Evolutionary conservation across 139 green algal species (phyloP).

Genomic region (Zygnema cylindricum): DNA sequence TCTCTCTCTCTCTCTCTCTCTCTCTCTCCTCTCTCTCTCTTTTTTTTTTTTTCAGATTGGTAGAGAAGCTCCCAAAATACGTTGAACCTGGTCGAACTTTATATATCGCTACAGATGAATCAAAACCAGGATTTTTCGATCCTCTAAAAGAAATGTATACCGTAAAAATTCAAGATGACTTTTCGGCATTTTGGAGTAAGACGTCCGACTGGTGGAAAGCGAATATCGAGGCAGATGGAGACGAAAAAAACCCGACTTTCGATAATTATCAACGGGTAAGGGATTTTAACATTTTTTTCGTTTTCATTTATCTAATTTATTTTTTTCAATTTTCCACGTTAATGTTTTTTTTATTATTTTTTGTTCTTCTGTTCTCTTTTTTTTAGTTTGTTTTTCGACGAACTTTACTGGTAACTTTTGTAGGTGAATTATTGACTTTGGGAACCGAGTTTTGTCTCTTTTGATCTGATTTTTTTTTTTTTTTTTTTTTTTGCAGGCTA

Average conservation of each 20-base stretch:
- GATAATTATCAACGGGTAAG: background rate
- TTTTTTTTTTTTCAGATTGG: background rate
- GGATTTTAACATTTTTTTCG: no score
- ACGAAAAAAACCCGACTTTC: background rate
- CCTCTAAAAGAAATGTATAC: background rate
- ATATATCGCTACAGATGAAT: background rate
- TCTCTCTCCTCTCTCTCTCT: background rate
- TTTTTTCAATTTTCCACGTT: no score
- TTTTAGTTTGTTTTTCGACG: no score
- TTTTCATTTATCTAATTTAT: no score
- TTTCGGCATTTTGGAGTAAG: background rate
- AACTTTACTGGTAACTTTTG: no score
- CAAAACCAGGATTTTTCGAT: background rate
- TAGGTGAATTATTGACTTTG: no score
- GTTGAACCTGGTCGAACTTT: background rate
- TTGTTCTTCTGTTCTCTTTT: no score
- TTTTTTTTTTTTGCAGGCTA: no score
- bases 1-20: background rate
- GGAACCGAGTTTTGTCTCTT: no score
- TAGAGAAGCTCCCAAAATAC: background rate
- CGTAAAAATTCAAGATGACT: constrained; percentile 7
- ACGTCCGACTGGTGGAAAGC: constrained; percentile 4
- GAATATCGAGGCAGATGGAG: background rate
- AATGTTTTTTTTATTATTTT: no score
- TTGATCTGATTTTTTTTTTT: no score